phyloP scores from a whole-genome alignment of 345 rosid genomes.

The Ricinus communis region DNA sequence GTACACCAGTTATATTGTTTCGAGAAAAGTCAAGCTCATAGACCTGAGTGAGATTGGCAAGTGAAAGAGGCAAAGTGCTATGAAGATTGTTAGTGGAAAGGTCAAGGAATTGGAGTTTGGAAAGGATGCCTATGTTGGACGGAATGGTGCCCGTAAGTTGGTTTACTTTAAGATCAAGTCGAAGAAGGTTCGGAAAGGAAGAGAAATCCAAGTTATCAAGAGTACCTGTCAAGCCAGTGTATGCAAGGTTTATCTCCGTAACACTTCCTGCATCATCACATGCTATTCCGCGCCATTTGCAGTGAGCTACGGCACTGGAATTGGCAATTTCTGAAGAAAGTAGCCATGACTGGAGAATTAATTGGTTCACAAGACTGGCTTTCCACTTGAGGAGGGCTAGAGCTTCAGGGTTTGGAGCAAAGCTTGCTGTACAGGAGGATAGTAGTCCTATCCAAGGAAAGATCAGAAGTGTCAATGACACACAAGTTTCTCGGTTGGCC shows the following conservation, averaged over 20 bases:
- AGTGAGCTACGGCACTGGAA: conserved; percentile 1
- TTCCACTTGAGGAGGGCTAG: conserved; percentile 27
- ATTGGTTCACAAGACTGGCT: conserved; percentile 3
- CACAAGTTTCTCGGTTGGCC: not conserved
- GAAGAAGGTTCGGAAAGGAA: conserved; percentile 26
- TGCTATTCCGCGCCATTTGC: conserved; percentile 19
- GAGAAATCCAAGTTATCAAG: conserved; percentile 24
- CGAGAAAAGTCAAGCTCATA: conserved; percentile 32
- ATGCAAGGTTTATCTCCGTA: conserved; percentile 20
- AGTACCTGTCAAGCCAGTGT: conserved; percentile 24
- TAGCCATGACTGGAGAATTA: conserved; percentile 22
- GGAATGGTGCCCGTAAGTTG: conserved; percentile 28
- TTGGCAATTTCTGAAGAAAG: not conserved
- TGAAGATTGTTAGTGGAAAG: conserved; percentile 22
- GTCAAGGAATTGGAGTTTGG: conserved; percentile 27
- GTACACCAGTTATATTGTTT: conserved; percentile 19
- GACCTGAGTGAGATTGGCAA: conserved; percentile 29
- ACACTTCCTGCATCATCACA: conserved; percentile 18
- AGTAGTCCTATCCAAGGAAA: not conserved
- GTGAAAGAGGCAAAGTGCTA: conserved; percentile 26
- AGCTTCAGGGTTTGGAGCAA: conserved; percentile 10
- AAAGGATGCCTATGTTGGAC: conserved; percentile 19
- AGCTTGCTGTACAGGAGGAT: conserved; percentile 6
- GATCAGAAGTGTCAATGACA: not conserved
- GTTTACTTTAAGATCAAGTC: conserved; percentile 24